phyloP scores from a whole-genome alignment of 441 rosid species.

The Erysimum cheiri region DNA sequence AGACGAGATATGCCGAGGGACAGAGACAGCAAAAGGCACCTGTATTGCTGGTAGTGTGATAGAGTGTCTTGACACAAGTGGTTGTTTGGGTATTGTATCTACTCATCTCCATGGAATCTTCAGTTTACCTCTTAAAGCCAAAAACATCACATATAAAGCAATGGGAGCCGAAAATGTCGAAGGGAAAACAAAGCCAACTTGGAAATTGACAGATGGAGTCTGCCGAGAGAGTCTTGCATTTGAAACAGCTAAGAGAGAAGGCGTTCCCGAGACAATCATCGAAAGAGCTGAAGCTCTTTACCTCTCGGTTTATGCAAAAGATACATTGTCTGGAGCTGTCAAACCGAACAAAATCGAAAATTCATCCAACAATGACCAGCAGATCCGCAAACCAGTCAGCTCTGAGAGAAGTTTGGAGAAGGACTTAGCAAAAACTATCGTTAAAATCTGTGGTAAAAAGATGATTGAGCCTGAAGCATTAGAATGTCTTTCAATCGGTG shows the following conservation, averaged over 20 bases:
- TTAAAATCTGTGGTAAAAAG: conserved; percentile 62
- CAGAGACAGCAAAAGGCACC: conserved; percentile 96
- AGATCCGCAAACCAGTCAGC: conserved; percentile 42
- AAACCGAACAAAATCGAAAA: conserved; percentile 43
- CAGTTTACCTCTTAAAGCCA: conserved; percentile 71
- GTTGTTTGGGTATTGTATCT: conserved; percentile 93
- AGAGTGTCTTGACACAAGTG: conserved; percentile 78
- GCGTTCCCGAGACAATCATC: conserved; percentile 72
- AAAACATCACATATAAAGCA: conserved; percentile 71
- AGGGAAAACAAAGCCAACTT: conserved; percentile 86
- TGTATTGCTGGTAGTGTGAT: conserved; percentile 98
- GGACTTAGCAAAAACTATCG: conserved; percentile 56
- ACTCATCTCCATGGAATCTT: conserved; percentile 97
- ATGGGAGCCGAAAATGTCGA: conserved; percentile 82
- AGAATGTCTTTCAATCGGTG: conserved; percentile 63
- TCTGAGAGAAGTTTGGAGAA: conserved; percentile 48
- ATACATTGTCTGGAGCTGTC: conserved; percentile 29
- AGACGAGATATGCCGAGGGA: conserved; percentile 98
- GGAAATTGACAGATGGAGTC: conserved; percentile 89
- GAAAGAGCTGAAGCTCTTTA: conserved; percentile 92
- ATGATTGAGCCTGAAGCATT: conserved; percentile 53
- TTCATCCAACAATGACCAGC: conserved; percentile 36
- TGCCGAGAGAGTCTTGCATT: conserved; percentile 98
- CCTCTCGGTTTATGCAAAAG: conserved; percentile 46
- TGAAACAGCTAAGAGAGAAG: conserved; percentile 97